Evolutionary conservation across 441 rosid species (phyloP), one percentile per base, ranked within the genome.

Genomic region (Erodium texanum): DNA sequence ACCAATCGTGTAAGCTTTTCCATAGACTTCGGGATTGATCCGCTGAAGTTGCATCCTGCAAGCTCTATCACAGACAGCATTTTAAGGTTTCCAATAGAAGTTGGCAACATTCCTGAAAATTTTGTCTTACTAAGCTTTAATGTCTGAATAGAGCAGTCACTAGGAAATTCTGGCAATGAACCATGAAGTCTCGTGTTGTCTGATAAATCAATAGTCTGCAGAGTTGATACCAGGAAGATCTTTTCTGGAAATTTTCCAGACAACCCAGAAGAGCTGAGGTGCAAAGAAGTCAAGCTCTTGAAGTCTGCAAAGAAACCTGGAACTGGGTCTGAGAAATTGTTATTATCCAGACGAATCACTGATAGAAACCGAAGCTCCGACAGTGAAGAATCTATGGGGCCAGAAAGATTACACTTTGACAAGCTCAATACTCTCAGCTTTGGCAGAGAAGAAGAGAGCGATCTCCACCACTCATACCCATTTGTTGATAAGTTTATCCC

Each of bases 401-500:
- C 61, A 0, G 66, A 61, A 3, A 69, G 38, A 12, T 24, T 6
- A 70, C 67, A 62, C 48, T 14, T 62, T 0, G 22, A 36, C 72
- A 69, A 34, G 72, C 72, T 69, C 59, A 69, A 23, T 12, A 62
- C 58, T 64, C 45, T 19, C 20, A 69, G 66, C 15, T 69, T 69
- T 3, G 66, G 66, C 54, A 69, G 38, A 29, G 71, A 79, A 9
- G 84, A 72, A 1, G 89, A 83, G 12, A 88, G 19, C 2, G 66
- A 66, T 3, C 16, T 3, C 10, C 71, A 34, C 71, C 66, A 69
- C 24, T 61, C 66, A 14, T 23, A 23, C 19, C 58, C 58, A 43
- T 45, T 24, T 16, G 65, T 32, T 8, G 71, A 61, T 38, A 69
- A 23, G 23, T 61, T 62, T 7, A 69, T 16, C 3, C 65, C 65